Conservation (phyloP, 2,329 filamentous ascomycete genomes). For the Diplodia seriata region DNA sequence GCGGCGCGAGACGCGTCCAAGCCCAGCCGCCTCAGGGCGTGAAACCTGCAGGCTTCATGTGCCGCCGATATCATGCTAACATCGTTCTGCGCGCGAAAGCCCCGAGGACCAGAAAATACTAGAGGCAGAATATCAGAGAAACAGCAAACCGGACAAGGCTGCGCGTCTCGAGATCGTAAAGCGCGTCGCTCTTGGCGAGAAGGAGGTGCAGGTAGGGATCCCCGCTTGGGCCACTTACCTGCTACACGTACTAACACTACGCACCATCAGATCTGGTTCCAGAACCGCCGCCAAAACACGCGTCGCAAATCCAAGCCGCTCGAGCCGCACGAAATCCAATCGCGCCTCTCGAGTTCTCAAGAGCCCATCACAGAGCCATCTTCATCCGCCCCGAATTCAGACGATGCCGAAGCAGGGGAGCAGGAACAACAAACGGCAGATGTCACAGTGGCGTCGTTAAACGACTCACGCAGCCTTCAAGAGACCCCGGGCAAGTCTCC, state of each 20-base stretch:
- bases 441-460: not conserved
- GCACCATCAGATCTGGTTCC: conserved; percentile 85
- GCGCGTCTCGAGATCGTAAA: conserved; percentile 83
- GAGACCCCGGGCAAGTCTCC: not conserved
- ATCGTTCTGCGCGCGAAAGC: conserved; percentile 37
- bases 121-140: conserved; percentile 81
- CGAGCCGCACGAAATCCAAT: conserved; percentile 40
- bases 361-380: conserved; percentile 19
- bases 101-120: conserved; percentile 84
- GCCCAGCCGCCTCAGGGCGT: conserved; percentile 8
- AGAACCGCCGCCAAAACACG: conserved; percentile 92
- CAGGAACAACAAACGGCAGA: conserved; percentile 26
- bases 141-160: conserved; percentile 90
- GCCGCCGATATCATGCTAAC: conserved; percentile 12
- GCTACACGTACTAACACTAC: conserved; percentile 35
- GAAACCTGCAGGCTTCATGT: not conserved
- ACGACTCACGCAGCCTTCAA: not conserved
- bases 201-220: conserved; percentile 86
- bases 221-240: conserved; percentile 19
- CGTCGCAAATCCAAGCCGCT: conserved; percentile 86
- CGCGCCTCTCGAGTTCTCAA: conserved; percentile 32
- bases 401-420: conserved; percentile 37
- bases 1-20: conserved; percentile 7
- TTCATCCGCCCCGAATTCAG: conserved; percentile 26
- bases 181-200: conserved; percentile 88